Percentiles rank a stretch among this genome's conserved stretches.
Evolutionary conservation across 2,329 filamentous ascomycete genomes (phyloP).

Genomic region (Neurospora sp.): DNA sequence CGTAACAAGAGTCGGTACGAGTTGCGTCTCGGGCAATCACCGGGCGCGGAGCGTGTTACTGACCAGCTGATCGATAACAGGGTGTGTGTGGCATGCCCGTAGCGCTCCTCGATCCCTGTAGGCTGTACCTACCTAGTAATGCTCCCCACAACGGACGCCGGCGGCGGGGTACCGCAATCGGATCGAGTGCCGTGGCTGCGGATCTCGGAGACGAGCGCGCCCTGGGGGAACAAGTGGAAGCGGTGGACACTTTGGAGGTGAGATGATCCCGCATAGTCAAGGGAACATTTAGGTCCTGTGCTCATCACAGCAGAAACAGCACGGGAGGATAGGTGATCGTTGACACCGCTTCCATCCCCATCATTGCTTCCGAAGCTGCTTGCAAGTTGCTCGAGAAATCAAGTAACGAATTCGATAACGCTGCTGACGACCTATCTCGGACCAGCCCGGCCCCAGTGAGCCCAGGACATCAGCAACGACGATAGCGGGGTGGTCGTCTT

Average conservation of each 20-base stretch:
- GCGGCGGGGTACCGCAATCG: slow-evolving; percentile 15
- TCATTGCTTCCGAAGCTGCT: not conserved
- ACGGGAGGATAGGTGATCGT: not conserved
- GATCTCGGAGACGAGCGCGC: slow-evolving; percentile 2
- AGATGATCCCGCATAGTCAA: not conserved
- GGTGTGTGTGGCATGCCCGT: slow-evolving; percentile 6
- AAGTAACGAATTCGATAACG: not conserved
- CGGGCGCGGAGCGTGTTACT: not conserved
- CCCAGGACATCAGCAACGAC: not conserved
- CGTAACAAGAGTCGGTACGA: not conserved
- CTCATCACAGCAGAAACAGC: not conserved
- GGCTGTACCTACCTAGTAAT: not conserved
- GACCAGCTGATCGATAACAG: slow-evolving; percentile 17
- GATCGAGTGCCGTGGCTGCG: slow-evolving; percentile 14
- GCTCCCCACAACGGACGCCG: slow-evolving; percentile 9
- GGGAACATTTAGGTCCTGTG: not conserved
- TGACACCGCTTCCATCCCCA: not conserved
- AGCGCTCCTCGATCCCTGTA: slow-evolving; percentile 8
- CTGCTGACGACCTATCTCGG: not conserved
- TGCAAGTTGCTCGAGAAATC: not conserved
- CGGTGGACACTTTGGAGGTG: not conserved
- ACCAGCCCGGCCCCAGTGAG: not conserved
- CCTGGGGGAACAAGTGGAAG: not conserved
- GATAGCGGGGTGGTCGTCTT: not conserved
- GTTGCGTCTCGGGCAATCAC: not conserved